Evolutionary conservation across 768 basidiomycete genomes (phyloP).

Genomic region (Coprinopsis sp.): DNA sequence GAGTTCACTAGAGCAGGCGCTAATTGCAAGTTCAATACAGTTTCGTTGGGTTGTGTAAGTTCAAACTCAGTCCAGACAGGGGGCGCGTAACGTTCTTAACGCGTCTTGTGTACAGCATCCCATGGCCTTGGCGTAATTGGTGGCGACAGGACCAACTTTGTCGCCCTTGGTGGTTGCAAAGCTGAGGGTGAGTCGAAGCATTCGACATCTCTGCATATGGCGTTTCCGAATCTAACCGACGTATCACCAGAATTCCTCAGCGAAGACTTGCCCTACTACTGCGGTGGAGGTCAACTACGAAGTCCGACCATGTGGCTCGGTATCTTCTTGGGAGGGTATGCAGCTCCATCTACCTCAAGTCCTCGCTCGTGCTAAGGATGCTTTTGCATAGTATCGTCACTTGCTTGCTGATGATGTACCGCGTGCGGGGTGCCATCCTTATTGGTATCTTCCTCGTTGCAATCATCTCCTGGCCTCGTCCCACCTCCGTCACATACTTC

Average conservation of each 20-base stretch:
- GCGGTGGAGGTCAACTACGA: conserved; percentile 57
- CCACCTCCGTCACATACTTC: conserved; percentile 76
- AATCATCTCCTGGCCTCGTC: conserved; percentile 85
- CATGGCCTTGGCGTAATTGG: conserved; percentile 73
- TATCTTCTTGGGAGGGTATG: conserved; percentile 76
- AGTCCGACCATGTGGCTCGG: conserved; percentile 87
- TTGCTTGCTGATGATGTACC: conserved; percentile 77
- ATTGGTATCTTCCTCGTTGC: conserved; percentile 83
- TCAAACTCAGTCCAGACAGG: neutral
- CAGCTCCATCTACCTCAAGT: conserved; percentile 6
- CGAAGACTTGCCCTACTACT: conserved; percentile 50
- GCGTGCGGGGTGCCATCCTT: conserved; percentile 77
- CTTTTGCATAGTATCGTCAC: conserved; percentile 55
- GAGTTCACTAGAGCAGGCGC: neutral
- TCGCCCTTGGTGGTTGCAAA: conserved; percentile 73
- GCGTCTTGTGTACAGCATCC: conserved; percentile 36
- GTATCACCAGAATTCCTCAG: conserved; percentile 37
- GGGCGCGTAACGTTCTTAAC: neutral
- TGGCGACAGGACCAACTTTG: conserved; percentile 63
- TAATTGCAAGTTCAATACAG: conserved; percentile 28
- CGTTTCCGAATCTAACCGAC: neutral
- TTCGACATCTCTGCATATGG: neutral
- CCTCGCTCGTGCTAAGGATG: conserved; percentile 4
- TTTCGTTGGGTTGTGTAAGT: conserved; percentile 70
- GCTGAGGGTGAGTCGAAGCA: conserved; percentile 35